A percentile compares a stretch with the other conserved stretches of the same genome.
phyloP scores from a whole-genome alignment of 192 early-diverging fungal genomes.

The Linnemannia elongata region DNA sequence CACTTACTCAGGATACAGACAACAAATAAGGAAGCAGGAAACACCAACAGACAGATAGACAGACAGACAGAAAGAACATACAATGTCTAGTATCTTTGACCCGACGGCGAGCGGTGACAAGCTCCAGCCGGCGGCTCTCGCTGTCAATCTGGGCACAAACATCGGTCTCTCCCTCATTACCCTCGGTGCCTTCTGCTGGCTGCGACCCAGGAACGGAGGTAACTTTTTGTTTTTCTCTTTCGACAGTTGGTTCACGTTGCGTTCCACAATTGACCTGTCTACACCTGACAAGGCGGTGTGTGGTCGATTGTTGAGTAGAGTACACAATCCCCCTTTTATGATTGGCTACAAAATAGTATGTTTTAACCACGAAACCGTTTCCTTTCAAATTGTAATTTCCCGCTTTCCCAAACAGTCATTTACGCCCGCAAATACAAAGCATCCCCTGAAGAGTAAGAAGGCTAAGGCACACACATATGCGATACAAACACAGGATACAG shows the following conservation, averaged over 20 bases:
- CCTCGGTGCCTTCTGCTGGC: slow-evolving; percentile 50
- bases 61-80: slow-evolving; percentile 1
- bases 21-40: not conserved
- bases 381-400: not conserved
- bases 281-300: too few species aligned
- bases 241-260: not conserved
- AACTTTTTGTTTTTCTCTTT: not conserved
- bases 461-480: not conserved
- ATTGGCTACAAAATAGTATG: not conserved
- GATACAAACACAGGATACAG: too few species aligned
- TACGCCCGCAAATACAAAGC: slow-evolving; percentile 49
- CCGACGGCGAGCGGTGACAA: not conserved
- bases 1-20: not conserved
- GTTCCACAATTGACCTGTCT: too few species aligned
- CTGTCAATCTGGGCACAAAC: slow-evolving; percentile 50
- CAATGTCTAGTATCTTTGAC: slow-evolving; percentile 22
- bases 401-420: slow-evolving; percentile 23
- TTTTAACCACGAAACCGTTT: not conserved
- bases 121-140: slow-evolving; percentile 33
- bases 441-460: slow-evolving; percentile 44
- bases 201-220: slow-evolving; percentile 56
- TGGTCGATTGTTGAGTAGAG: not conserved
- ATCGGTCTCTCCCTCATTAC: slow-evolving; percentile 40
- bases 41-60: too few species aligned
- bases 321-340: not conserved